These are phyloP conservation scores for Metschnikowia koreensis DNA, from an alignment of 805 yeast species.

Conservation along the genomic window DNA sequence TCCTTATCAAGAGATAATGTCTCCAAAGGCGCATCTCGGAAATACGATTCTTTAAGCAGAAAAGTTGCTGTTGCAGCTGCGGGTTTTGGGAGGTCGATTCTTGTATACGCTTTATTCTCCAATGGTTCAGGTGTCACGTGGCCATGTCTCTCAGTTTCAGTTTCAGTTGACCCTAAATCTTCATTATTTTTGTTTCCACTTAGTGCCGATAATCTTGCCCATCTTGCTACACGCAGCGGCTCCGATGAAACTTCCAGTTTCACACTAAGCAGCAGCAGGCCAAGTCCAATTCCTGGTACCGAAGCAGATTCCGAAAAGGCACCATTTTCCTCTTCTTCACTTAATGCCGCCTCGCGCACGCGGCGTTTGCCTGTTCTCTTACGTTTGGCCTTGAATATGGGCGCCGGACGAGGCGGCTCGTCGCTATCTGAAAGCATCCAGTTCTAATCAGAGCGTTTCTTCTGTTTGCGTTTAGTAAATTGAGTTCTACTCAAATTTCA, in stretches of 20 bases:
- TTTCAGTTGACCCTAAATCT: not conserved
- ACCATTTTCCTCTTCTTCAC: not conserved
- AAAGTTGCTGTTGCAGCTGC: constrained; percentile 5
- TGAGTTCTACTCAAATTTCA: not conserved
- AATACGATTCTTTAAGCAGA: constrained; percentile 11
- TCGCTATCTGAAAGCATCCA: not conserved
- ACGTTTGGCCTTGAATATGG: constrained; percentile 1
- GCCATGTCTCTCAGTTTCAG: not conserved
- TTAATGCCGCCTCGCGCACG: not conserved
- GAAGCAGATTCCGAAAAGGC: not conserved
- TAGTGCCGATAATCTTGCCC: constrained; percentile 6
- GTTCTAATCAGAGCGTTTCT: not conserved
- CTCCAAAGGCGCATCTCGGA: constrained; percentile 9
- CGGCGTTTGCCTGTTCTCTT: constrained; percentile 3
- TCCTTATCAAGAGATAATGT: constrained; percentile 7
- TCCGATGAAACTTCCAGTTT: not conserved
- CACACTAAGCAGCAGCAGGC: not conserved
- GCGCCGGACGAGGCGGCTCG: not conserved
- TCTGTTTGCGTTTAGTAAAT: not conserved
- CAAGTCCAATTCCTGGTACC: no score
- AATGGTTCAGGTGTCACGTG: not conserved
- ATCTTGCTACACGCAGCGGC: constrained; percentile 6
- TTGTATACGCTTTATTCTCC: constrained; percentile 22
- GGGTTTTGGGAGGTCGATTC: not conserved
- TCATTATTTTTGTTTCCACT: not conserved